Base-by-base conservation (phyloP, 2,329 filamentous ascomycete genomes). In the Plectosphaerella sp. region DNA sequence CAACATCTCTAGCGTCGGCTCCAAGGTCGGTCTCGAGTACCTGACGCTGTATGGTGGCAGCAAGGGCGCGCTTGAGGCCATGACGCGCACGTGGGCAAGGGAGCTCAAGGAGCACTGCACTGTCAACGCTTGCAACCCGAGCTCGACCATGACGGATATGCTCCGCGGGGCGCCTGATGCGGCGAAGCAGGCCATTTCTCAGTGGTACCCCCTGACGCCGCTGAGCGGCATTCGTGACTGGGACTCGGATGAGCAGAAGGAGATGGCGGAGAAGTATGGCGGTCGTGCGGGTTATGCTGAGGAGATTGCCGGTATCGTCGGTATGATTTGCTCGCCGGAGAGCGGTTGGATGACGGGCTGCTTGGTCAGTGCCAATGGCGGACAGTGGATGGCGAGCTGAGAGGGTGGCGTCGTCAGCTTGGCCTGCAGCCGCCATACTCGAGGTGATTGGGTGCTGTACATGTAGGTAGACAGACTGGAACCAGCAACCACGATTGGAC, bases 241-340 rank as follows among this genome's bases (percentile, higher is more conserved):
- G 54, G 65, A 67, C 43, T 46, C 51, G 2, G 57, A 62, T 4
- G 63, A 64, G 49, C 59, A 63, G 48, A 61, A 64, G 58, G 60
- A 61, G 50, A 57, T 66, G 62, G 82, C 85, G 35, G 71, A 73
- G 53, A 75, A 74, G 70, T 76, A 73, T 24, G 71, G 72, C 0
- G 68, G 74, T 37, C 73, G 78, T 52, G 75, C 76, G 4, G 84
- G 74, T 4, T 87, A 86, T 62, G 80, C 82, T 10, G 74, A 78
- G 55, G 87, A 89, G 68, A 76, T 89, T 67, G 87, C 86, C 1
- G 86, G 85, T 2, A 79, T 87, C 5, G 81, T 89, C 46, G 86
- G 79, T 9, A 88, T 89, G 84, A 70, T 89, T 41, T 89, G 86
- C 64, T 79, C 78, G 7, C 76, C 77, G 11, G 86, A 89, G 65